phyloP scores from a whole-genome alignment of 805 yeast species.

The Candida odintsovae region DNA sequence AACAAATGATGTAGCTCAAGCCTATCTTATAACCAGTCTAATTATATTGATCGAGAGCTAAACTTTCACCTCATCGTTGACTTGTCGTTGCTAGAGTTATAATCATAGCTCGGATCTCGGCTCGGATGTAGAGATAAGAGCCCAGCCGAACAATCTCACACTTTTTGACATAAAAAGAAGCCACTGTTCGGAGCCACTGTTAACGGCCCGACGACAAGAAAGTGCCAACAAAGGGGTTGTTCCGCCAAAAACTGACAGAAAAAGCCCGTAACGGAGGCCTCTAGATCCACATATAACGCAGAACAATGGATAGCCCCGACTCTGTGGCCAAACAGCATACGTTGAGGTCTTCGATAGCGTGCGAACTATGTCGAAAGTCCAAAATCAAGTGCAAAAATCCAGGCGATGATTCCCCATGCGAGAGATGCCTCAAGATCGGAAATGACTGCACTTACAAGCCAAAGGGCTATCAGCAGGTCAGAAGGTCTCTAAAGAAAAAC shows the following conservation, averaged over 20 bases:
- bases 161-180: neutral
- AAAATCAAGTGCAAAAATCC: slow-evolving; percentile 9
- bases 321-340: neutral
- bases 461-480: slow-evolving; percentile 8
- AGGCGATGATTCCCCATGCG: slow-evolving; percentile 8
- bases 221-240: no score
- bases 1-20: no score
- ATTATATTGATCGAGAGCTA: no score
- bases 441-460: slow-evolving; percentile 10
- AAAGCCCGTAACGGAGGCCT: no score
- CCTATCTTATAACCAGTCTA: no score
- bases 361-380: slow-evolving; percentile 11
- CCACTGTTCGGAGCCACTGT: neutral
- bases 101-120: no score
- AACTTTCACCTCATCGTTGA: no score
- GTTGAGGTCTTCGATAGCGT: slow-evolving; percentile 9
- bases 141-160: neutral
- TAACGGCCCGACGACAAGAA: no score
- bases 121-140: neutral
- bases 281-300: neutral
- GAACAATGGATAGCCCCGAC: neutral
- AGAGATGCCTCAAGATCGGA: slow-evolving; percentile 7
- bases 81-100: no score
- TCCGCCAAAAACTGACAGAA: no score
- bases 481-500: neutral